Conservation (phyloP, 139 green algal genomes). For the Trebouxia sp. region DNA sequence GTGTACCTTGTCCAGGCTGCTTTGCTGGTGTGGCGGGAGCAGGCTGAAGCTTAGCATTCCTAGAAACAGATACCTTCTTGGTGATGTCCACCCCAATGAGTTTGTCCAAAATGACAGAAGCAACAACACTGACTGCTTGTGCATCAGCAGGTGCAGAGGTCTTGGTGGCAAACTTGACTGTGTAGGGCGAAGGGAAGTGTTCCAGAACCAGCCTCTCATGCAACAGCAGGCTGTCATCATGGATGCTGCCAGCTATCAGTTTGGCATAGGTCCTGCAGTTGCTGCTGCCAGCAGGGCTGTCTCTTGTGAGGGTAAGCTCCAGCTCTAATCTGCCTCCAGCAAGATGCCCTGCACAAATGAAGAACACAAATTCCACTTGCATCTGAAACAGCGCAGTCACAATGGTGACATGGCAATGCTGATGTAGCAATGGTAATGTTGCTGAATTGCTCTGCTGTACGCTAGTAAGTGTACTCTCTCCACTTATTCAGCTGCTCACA, state of each 20-base stretch:
- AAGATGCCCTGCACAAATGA: background rate
- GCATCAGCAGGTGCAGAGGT: background rate
- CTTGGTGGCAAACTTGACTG: conserved; percentile 17
- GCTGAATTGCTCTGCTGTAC: too few relatives aligned
- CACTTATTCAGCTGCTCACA: too few relatives aligned
- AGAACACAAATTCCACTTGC: too few relatives aligned
- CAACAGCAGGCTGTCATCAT: conserved; percentile 70
- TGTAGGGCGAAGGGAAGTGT: conserved; percentile 57
- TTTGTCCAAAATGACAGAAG: conserved; percentile 48
- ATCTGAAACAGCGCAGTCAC: too few relatives aligned
- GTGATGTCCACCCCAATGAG: conserved; percentile 55
- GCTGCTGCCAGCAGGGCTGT: background rate
- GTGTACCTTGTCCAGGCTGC: background rate
- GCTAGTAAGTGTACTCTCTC: too few relatives aligned
- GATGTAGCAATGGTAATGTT: too few relatives aligned
- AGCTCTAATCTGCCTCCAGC: conserved; percentile 37
- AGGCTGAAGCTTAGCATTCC: background rate
- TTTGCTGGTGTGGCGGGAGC: background rate
- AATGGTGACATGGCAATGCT: too few relatives aligned
- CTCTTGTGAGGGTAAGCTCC: conserved; percentile 29
- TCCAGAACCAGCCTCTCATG: conserved; percentile 52
- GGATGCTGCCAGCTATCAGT: conserved; percentile 66
- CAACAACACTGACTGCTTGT: conserved; percentile 39
- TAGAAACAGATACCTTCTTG: background rate
- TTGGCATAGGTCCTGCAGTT: conserved; percentile 27